Percentiles rank a stretch among this genome's conserved stretches.
Conservation (phyloP, 495 filamentous ascomycete genomes). For the Tuber calosporum region DNA sequence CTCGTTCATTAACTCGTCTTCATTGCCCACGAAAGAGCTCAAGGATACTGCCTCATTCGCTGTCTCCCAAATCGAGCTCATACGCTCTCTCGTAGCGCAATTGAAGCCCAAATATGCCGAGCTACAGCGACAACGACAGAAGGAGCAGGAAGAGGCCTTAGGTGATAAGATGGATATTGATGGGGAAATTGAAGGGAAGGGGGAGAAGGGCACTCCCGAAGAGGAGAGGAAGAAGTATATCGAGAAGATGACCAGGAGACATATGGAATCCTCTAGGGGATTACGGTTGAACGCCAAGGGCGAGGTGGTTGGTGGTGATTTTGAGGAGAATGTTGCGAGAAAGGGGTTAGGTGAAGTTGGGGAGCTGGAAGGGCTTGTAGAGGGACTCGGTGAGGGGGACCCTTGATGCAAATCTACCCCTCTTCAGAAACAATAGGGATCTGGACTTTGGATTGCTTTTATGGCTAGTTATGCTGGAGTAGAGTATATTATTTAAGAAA, state of each 20-base stretch:
- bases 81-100: constrained; percentile 58
- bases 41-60: constrained; percentile 62
- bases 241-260: constrained; percentile 57
- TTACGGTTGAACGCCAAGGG: constrained; percentile 52
- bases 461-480: not conserved
- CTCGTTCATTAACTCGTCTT: constrained; percentile 51
- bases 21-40: constrained; percentile 41
- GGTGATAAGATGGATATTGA: constrained; percentile 28
- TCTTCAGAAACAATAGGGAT: not conserved
- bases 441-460: not conserved
- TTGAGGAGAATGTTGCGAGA: constrained; percentile 45
- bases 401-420: not conserved
- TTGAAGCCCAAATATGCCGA: constrained; percentile 56
- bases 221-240: constrained; percentile 66
- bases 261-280: constrained; percentile 52
- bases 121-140: constrained; percentile 43
- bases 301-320: constrained; percentile 55
- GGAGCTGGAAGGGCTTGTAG: constrained; percentile 46
- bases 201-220: constrained; percentile 46
- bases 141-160: constrained; percentile 10
- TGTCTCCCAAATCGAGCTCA: constrained; percentile 68
- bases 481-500: not conserved
- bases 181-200: constrained; percentile 42
- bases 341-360: constrained; percentile 50
- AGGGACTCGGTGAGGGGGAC: constrained; percentile 9